Evolutionary conservation across 2,329 filamentous ascomycete genomes (phyloP).

Genomic region (Arthrobotrys pseudoclavata): DNA sequence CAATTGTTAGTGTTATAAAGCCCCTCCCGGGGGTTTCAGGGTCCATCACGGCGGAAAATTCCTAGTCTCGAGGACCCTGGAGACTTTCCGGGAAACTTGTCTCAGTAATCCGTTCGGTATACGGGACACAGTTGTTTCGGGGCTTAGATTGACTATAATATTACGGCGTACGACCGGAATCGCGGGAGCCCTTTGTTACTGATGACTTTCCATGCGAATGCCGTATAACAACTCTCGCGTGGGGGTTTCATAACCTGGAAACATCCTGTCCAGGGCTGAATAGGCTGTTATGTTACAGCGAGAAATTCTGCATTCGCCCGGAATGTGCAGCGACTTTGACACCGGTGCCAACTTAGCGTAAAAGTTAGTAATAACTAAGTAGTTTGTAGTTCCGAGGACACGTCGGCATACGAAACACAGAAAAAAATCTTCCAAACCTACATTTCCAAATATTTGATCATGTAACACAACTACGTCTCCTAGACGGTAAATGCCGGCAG

Average conservation of each 20-base stretch:
- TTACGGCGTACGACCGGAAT: not conserved
- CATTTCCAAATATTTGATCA: not conserved
- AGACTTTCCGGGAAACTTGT: not conserved
- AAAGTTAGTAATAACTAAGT: not conserved
- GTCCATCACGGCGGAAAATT: not conserved
- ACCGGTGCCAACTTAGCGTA: not conserved
- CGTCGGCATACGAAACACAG: not conserved
- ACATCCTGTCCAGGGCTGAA: not conserved
- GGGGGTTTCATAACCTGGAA: slow-evolving; percentile 8
- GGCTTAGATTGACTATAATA: not conserved
- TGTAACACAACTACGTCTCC: not conserved
- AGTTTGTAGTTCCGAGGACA: not conserved
- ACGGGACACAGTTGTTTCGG: not conserved
- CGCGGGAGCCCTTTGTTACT: not conserved
- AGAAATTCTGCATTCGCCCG: not conserved
- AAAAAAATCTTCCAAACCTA: not conserved
- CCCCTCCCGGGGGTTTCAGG: not conserved
- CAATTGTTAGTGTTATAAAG: not conserved
- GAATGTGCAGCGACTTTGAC: not conserved
- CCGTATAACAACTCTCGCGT: not conserved
- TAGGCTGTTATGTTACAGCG: not conserved
- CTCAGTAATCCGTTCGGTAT: not conserved
- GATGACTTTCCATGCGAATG: not conserved
- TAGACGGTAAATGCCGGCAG: not conserved
- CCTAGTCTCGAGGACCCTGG: not conserved